Conservation (phyloP, 2,329 filamentous ascomycete species). For the Colletotrichum kahawae region DNA sequence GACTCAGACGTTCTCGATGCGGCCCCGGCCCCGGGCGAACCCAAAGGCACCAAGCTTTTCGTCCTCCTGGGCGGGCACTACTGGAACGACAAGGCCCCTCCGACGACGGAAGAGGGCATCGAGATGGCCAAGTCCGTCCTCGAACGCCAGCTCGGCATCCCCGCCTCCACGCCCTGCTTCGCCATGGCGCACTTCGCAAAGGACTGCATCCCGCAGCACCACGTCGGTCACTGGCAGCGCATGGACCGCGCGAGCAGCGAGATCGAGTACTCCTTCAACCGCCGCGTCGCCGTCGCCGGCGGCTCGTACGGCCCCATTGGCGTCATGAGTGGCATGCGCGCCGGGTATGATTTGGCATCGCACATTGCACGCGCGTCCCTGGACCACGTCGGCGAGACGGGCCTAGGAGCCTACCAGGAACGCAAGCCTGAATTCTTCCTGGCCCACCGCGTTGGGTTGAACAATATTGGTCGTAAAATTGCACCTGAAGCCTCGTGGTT, state of each 20-base stretch:
- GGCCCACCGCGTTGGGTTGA: neutral
- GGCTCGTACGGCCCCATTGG: constrained; percentile 60
- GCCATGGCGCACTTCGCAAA: constrained; percentile 62
- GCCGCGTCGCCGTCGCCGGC: constrained; percentile 68
- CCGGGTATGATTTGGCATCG: constrained; percentile 50
- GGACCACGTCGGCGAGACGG: constrained; percentile 35
- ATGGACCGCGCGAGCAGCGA: constrained; percentile 63
- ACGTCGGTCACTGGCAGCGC: constrained; percentile 73
- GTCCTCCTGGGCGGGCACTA: constrained; percentile 95
- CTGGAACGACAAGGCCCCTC: constrained; percentile 81
- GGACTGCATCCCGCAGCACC: constrained; percentile 91
- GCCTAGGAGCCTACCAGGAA: constrained; percentile 32
- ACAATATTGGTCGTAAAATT: constrained; percentile 2
- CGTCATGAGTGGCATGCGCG: constrained; percentile 55
- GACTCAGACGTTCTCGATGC: constrained; percentile 67
- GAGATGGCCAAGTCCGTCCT: constrained; percentile 74
- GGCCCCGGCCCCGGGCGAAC: constrained; percentile 34
- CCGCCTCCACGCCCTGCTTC: constrained; percentile 60
- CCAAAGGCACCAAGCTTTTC: constrained; percentile 59
- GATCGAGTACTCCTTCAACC: constrained; percentile 60
- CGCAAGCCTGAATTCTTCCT: neutral
- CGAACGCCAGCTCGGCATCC: constrained; percentile 76
- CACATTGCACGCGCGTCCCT: constrained; percentile 32
- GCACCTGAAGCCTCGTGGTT: neutral
- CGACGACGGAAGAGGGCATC: constrained; percentile 69